phyloP scores from a whole-genome alignment of 306 rosid species.

The Chamaecrista fasciculata region DNA sequence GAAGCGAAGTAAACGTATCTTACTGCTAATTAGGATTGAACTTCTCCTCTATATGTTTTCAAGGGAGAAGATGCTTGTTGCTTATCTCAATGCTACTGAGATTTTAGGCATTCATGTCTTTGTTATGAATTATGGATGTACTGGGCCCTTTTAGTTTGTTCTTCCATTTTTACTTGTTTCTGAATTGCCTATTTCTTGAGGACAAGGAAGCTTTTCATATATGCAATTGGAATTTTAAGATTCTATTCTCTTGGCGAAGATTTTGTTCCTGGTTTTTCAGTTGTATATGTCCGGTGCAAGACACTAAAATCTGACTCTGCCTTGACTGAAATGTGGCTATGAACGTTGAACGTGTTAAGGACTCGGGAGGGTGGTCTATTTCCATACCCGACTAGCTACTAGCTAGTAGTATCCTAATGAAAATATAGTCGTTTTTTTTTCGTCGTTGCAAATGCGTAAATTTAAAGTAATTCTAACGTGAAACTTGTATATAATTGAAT shows the following conservation, averaged over 20 bases:
- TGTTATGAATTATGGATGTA: slow-evolving; percentile 56
- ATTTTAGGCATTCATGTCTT: slow-evolving; percentile 66
- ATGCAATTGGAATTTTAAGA: slow-evolving; percentile 38
- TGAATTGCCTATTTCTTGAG: slow-evolving; percentile 50
- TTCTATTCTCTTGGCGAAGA: slow-evolving; percentile 25
- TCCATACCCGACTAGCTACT: background rate
- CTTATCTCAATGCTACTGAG: slow-evolving; percentile 56
- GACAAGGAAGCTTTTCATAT: slow-evolving; percentile 43
- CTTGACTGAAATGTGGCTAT: background rate
- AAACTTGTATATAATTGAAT: too few species aligned
- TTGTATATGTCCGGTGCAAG: background rate
- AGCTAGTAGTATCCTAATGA: too few species aligned
- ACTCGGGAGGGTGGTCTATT: too few species aligned
- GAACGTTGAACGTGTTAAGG: background rate
- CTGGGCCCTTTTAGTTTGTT: slow-evolving; percentile 54
- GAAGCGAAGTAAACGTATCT: slow-evolving; percentile 52
- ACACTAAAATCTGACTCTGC: background rate
- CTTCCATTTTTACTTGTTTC: slow-evolving; percentile 55
- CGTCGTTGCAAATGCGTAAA: too few species aligned
- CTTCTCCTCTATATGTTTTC: slow-evolving; percentile 72
- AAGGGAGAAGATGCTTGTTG: slow-evolving; percentile 63
- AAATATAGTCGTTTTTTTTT: too few species aligned
- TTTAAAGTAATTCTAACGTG: too few species aligned
- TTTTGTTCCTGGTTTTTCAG: background rate
- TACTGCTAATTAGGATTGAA: slow-evolving; percentile 47